Evolutionary conservation across 768 basidiomycete species (phyloP).

Genomic region (Trametes meyenii): DNA sequence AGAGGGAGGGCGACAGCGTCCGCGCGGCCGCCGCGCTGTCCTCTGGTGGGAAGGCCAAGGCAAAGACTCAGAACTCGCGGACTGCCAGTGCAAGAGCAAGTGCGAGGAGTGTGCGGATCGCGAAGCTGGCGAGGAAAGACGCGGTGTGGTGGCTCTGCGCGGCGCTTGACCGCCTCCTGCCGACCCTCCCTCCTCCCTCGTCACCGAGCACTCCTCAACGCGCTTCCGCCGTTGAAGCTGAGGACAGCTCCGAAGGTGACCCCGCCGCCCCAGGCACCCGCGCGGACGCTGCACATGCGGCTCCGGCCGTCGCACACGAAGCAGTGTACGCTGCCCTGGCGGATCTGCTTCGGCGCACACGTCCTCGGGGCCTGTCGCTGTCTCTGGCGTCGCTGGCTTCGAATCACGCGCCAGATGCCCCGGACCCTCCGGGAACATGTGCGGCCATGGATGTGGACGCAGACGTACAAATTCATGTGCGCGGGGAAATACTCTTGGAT

Average conservation of each 20-base stretch:
- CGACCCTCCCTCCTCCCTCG: conserved; percentile 5
- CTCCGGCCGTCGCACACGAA: conserved; percentile 6
- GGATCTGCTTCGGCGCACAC: conserved; percentile 23
- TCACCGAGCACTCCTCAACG: background rate
- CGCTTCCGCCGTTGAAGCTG: background rate
- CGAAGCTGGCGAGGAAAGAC: conserved; percentile 49
- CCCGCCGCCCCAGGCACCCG: background rate
- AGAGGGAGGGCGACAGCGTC: background rate
- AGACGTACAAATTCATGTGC: background rate
- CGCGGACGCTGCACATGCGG: background rate
- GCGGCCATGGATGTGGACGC: background rate
- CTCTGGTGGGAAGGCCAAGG: conserved; percentile 9
- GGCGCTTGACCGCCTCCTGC: conserved; percentile 43
- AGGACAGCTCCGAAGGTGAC: background rate
- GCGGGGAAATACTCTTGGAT: background rate
- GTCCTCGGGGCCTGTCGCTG: conserved; percentile 5
- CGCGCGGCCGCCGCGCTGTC: conserved; percentile 8
- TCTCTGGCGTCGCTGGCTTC: background rate
- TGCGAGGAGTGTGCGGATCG: conserved; percentile 35
- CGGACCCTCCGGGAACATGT: background rate
- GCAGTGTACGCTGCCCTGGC: conserved; percentile 25
- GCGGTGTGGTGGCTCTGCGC: conserved; percentile 56
- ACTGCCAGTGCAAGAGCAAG: background rate
- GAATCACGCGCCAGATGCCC: conserved; percentile 7
- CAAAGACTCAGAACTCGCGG: background rate